These are phyloP conservation scores for Shiraia bambusicola DNA, from an alignment of 2,329 filamentous ascomycete species.

Conservation along the genomic window DNA sequence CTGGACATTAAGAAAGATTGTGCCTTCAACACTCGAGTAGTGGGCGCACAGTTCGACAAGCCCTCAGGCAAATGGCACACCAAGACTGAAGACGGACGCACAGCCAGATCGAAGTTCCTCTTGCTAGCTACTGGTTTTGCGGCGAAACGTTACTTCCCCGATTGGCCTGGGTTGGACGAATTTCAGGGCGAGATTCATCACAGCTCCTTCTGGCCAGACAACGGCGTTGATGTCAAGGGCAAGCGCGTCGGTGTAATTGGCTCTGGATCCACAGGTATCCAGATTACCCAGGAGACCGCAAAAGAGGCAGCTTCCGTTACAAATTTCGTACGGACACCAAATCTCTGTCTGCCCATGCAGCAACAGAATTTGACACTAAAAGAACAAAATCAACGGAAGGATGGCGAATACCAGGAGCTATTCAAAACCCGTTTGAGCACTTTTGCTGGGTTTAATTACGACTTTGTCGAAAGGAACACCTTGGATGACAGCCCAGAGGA, in stretches of 20 bases:
- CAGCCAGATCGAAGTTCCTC: slow-evolving; percentile 54
- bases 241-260: slow-evolving; percentile 66
- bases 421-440: slow-evolving; percentile 56
- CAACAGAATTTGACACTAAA: slow-evolving; percentile 51
- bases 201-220: slow-evolving; percentile 62
- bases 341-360: slow-evolving; percentile 64
- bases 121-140: slow-evolving; percentile 59
- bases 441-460: slow-evolving; percentile 63
- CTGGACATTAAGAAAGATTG: slow-evolving; percentile 59
- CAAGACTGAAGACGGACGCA: slow-evolving; percentile 54
- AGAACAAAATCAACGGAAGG: slow-evolving; percentile 53
- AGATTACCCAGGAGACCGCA: slow-evolving; percentile 63
- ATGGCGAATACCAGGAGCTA: slow-evolving; percentile 47
- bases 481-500: slow-evolving; percentile 49
- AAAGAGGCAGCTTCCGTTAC: slow-evolving; percentile 53
- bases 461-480: slow-evolving; percentile 56
- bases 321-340: slow-evolving; percentile 69
- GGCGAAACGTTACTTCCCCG: slow-evolving; percentile 62
- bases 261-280: slow-evolving; percentile 65
- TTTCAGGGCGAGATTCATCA: slow-evolving; percentile 64
- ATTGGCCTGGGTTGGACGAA: slow-evolving; percentile 60
- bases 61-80: slow-evolving; percentile 53
- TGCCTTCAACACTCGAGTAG: slow-evolving; percentile 58
- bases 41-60: slow-evolving; percentile 55
- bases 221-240: slow-evolving; percentile 56